phyloP scores from a whole-genome alignment of 2,329 filamentous ascomycete genomes.

The Davidsoniella eucalypti region DNA sequence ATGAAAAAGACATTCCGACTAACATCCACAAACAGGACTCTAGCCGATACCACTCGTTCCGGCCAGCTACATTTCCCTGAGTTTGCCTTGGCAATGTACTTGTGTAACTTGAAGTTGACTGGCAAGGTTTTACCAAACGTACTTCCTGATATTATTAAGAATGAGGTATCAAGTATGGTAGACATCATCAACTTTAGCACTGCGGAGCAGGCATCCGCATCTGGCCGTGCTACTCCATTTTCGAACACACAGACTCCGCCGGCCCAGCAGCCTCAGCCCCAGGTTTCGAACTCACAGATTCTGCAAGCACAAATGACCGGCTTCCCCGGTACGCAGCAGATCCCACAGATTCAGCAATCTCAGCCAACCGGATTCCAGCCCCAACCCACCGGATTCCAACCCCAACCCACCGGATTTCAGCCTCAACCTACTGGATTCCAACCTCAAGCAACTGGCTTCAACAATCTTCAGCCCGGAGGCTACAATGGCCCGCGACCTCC shows the following conservation, averaged over 20 bases:
- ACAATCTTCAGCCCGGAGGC: conserved; percentile 57
- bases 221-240: conserved; percentile 30
- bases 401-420: conserved; percentile 29
- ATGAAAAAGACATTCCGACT: not conserved
- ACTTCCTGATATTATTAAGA: conserved; percentile 75
- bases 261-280: conserved; percentile 41
- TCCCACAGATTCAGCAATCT: conserved; percentile 28
- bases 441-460: conserved; percentile 58
- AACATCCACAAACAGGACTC: conserved; percentile 41
- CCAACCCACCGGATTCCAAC: conserved; percentile 22
- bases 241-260: conserved; percentile 33
- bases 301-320: conserved; percentile 53
- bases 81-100: conserved; percentile 94
- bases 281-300: conserved; percentile 53
- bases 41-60: conserved; percentile 90
- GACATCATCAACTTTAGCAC: conserved; percentile 96
- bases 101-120: conserved; percentile 85
- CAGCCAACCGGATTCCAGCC: conserved; percentile 22
- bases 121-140: conserved; percentile 61
- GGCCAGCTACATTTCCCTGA: conserved; percentile 94
- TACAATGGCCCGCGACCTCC: conserved; percentile 77
- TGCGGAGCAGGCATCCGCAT: conserved; percentile 47
- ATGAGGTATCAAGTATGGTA: conserved; percentile 98
- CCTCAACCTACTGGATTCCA: conserved; percentile 38
- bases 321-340: conserved; percentile 29